Base-by-base conservation (phyloP, 345 rosid genomes). In the Clausena lansium region DNA sequence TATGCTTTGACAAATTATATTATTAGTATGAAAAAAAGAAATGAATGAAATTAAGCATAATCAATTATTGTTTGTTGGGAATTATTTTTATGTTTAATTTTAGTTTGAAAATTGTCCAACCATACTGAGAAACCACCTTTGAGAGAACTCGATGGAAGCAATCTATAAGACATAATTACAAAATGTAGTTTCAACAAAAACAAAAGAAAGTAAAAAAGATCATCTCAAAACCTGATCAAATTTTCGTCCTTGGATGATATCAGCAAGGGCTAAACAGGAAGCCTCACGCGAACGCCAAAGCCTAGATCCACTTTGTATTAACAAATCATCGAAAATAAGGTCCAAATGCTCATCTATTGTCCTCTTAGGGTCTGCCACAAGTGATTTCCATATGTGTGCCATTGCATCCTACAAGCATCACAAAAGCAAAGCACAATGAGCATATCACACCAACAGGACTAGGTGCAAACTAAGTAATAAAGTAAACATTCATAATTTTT, bases 241-340 rank as follows among this genome's bases (percentile, higher is more conserved):
- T 83, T 86, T 93, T 67, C 93, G 87, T 59, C 99, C 99, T 85
- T 95, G 99, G 79, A 95, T 84, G 75, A 95, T 88, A 89, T 95
- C 99, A 76, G 97, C 92, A 84, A 95, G 92, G 72, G 98, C 97
- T 73, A 89, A 91, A 89, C 97, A 92, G 24, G 98, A 91, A 82
- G 98, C 99, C 85, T 95, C 99, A 77, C 96, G 94, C 13, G 98
- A 91, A 73, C 97, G 98, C 96, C 98, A 93, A 76, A 93, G 97
- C 87, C 98, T 87, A 81, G 98, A 86, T 80, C 96, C 97, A 83
- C 94, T 85, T 85, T 95, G 99, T 30, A 63, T 80, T 73, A 91
- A 65, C 76, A 95, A 85, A 87, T 95, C 99, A 83, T 93, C 94
- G 55, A 93, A 71, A 81, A 95, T 95, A 60, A 86, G 84, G 82